Percentiles rank a stretch among this genome's conserved stretches.
These are phyloP conservation scores for Neurospora sp. DNA, from an alignment of 495 filamentous ascomycete genomes.

Conservation along the genomic window DNA sequence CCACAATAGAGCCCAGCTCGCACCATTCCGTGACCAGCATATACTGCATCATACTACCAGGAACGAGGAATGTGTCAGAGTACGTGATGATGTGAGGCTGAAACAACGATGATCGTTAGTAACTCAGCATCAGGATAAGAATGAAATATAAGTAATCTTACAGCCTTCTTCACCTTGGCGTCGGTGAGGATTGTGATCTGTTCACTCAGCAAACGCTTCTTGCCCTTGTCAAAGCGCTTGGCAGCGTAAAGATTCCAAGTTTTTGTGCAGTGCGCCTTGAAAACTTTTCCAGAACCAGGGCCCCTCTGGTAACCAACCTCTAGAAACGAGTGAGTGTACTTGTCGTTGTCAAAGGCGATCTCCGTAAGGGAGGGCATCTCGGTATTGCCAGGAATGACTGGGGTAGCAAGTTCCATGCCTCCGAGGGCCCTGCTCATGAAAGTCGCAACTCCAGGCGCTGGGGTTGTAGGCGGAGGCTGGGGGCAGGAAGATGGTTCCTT, in stretches of 20 bases:
- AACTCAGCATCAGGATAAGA: background rate
- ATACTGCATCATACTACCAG: accelerated
- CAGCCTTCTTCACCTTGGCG: background rate
- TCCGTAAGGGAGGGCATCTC: background rate
- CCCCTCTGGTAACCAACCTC: background rate
- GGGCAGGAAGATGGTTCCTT: background rate
- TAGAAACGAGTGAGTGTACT: background rate
- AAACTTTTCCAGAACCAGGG: background rate
- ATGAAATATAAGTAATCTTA: background rate
- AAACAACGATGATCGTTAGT: background rate
- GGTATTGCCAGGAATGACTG: background rate
- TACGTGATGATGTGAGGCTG: background rate
- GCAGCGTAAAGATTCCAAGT: background rate
- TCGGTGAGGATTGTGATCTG: background rate
- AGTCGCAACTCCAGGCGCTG: background rate
- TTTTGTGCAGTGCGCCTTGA: background rate
- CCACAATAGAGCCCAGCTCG: background rate
- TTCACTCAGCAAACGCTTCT: background rate
- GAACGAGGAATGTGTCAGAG: background rate
- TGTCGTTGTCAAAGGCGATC: background rate
- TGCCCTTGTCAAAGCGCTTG: background rate
- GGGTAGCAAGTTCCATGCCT: background rate
- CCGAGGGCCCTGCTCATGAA: background rate
- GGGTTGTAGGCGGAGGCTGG: background rate
- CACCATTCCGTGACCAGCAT: background rate